Evolutionary conservation across 306 rosid species (phyloP).

Genomic region (Quercus cerris): DNA sequence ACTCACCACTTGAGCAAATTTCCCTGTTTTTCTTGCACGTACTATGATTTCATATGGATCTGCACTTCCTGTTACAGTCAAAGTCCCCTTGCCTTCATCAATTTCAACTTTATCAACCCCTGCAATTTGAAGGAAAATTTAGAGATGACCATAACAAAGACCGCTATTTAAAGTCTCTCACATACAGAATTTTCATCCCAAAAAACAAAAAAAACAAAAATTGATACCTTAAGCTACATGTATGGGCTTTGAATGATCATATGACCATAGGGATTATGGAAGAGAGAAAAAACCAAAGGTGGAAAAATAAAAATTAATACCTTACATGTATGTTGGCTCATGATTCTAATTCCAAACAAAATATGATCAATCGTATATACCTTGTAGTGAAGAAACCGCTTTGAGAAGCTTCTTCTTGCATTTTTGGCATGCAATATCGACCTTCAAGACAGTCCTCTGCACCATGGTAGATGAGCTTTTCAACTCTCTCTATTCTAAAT

Average conservation of each 20-base stretch:
- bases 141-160: not conserved
- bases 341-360: too few species aligned
- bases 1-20: conserved; percentile 45
- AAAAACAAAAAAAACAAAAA: too few species aligned
- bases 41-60: conserved; percentile 61
- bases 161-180: too few species aligned
- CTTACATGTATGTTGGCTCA: too few species aligned
- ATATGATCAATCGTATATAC: conserved; percentile 13
- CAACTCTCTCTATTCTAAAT: not conserved
- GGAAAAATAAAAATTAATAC: too few species aligned
- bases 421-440: conserved; percentile 45
- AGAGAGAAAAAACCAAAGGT: too few species aligned
- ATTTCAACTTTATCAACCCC: conserved; percentile 69
- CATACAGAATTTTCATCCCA: too few species aligned
- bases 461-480: conserved; percentile 34
- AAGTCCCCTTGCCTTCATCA: conserved; percentile 56
- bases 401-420: conserved; percentile 58
- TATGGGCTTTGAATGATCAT: too few species aligned
- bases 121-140: conserved; percentile 1
- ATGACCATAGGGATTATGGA: not conserved
- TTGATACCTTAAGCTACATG: too few species aligned
- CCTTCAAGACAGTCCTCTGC: conserved; percentile 53
- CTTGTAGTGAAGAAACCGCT: conserved; percentile 49
- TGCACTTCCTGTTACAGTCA: conserved; percentile 61
- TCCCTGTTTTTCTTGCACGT: conserved; percentile 45